phyloP scores from a whole-genome alignment of 495 filamentous ascomycete species.

The Hypoxylon subgilvum region DNA sequence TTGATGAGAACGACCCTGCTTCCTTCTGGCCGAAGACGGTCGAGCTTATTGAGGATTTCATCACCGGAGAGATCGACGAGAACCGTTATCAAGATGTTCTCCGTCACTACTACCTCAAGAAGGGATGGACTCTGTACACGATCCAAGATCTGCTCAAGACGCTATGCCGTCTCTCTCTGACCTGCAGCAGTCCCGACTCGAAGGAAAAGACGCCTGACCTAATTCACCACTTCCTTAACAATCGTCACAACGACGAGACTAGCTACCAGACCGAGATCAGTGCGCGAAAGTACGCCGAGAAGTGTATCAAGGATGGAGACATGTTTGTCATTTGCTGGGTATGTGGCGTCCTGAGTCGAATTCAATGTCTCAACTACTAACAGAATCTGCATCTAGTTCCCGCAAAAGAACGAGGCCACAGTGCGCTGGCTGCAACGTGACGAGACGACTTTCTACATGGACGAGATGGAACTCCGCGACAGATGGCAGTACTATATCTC shows the following conservation, averaged over 20 bases:
- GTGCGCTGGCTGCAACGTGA: constrained; percentile 77
- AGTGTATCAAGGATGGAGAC: constrained; percentile 85
- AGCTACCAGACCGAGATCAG: constrained; percentile 84
- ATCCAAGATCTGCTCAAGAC: constrained; percentile 82
- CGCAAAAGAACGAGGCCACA: constrained; percentile 62
- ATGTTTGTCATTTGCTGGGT: constrained; percentile 86
- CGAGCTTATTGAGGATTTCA: constrained; percentile 79
- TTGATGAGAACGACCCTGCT: constrained; percentile 50
- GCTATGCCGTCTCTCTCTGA: constrained; percentile 74
- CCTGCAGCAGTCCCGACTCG: constrained; percentile 76
- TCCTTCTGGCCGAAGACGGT: constrained; percentile 62
- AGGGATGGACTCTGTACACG: constrained; percentile 88
- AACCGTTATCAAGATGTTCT: constrained; percentile 84
- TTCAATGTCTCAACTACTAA: constrained; percentile 8
- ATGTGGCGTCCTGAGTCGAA: constrained; percentile 43
- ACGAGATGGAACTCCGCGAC: constrained; percentile 63
- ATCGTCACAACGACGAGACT: constrained; percentile 78
- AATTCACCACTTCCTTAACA: constrained; percentile 78
- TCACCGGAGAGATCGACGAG: constrained; percentile 81
- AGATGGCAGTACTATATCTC: constrained; percentile 93
- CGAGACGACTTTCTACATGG: constrained; percentile 77
- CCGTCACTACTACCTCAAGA: constrained; percentile 83
- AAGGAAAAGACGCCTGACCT: constrained; percentile 93
- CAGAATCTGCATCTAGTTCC: constrained; percentile 54
- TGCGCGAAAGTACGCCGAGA: constrained; percentile 84